A percentile compares a stretch with the other conserved stretches of the same genome.
These are phyloP conservation scores for Salix exigua DNA, from an alignment of 345 rosid species.

Conservation along the genomic window DNA sequence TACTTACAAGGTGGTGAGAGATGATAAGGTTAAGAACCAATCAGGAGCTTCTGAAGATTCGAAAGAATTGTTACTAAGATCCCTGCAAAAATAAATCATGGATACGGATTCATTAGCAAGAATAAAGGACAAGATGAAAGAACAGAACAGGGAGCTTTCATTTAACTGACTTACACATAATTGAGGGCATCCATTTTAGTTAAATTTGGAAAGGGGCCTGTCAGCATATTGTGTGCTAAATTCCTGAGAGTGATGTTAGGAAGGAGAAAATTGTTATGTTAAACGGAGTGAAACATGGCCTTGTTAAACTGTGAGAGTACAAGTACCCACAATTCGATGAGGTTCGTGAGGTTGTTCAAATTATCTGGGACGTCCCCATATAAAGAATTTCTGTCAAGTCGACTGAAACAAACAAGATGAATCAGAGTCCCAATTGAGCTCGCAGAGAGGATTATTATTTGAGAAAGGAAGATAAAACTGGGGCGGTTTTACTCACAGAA, in stretches of 20 bases:
- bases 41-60: slow-evolving; percentile 57
- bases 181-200: slow-evolving; percentile 60
- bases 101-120: background rate
- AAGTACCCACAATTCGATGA: slow-evolving; percentile 66
- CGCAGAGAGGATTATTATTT: background rate
- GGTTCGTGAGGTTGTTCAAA: slow-evolving; percentile 68
- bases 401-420: slow-evolving; percentile 50
- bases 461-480: background rate
- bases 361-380: slow-evolving; percentile 58
- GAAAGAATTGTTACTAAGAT: slow-evolving; percentile 84
- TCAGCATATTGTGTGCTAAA: slow-evolving; percentile 71
- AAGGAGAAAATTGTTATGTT: background rate
- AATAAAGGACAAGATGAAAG: slow-evolving; percentile 1
- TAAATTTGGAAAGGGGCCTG: slow-evolving; percentile 77
- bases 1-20: slow-evolving; percentile 77
- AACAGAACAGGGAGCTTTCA: background rate
- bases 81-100: slow-evolving; percentile 43
- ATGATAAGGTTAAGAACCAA: slow-evolving; percentile 86
- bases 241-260: slow-evolving; percentile 44
- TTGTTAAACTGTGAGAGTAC: background rate
- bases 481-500: slow-evolving; percentile 68
- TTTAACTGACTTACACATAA: slow-evolving; percentile 54
- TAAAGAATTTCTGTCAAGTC: slow-evolving; percentile 82
- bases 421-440: slow-evolving; percentile 4
- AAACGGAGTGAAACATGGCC: background rate